Evolutionary conservation across 2,329 filamentous ascomycete genomes (phyloP), one percentile per base, ranked within the genome.

Genomic region (Chrysosporium keratinophilum): DNA sequence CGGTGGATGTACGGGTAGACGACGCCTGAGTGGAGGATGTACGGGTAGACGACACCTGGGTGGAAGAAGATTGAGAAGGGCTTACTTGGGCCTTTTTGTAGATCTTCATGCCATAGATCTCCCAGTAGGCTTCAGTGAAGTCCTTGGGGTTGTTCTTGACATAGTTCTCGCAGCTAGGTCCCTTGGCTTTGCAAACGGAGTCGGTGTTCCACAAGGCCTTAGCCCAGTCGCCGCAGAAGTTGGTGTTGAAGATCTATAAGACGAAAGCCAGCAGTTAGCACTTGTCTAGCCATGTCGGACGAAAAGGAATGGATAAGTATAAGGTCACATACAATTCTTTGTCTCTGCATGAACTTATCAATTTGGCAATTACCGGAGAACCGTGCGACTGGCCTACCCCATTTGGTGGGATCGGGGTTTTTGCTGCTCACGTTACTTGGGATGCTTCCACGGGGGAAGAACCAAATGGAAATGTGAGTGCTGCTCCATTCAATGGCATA

Each of bases 201-300:
- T 82, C 76, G 42, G 65, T 60, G 55, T 64, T 63, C 82, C 84
- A 93, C 12, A 83, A 79, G 43, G 72, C 66, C 12, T 85, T 85
- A 5, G 87, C 88, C 88, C 88, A 94, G 62, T 84, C 79, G 15
- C 88, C 88, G 68, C 88, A 95, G 65, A 93, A 86, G 7, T 84
- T 83, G 0, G 83, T 93, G 70, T 87, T 94, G 37, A 84, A 71
- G 50, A 71, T 63, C 68, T 70, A 49, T 12, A 50, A 28, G 15
- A 23, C 44, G 46, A 60, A 46, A 39, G 46, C 20, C 23, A 28
- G 42, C 44, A 19, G 17, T 54, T 48, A 44, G 47, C 23, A 37
- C 14, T 19, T 11, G 39, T 12, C 6, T 19, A 12, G 19, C 15
- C 9, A 41, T 20, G 19, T 37, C n/a, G 39, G 12, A 51, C 12